phyloP scores from a whole-genome alignment of 2,329 filamentous ascomycete species.

The Sporothrix curviconia region DNA sequence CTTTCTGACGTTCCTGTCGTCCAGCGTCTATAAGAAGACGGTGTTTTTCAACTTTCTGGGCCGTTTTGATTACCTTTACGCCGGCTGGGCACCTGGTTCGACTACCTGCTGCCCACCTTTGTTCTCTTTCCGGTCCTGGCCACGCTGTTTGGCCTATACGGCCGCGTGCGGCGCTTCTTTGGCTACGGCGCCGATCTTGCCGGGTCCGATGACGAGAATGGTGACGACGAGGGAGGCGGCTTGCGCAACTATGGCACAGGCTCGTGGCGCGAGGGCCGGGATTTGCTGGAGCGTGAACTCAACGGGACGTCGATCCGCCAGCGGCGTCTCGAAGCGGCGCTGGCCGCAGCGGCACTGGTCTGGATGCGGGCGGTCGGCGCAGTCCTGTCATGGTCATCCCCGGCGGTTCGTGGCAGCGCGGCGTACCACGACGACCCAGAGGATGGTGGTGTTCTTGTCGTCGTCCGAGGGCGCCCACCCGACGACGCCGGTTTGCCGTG shows the following conservation, averaged over 20 bases:
- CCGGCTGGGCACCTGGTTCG: slow-evolving; percentile 76
- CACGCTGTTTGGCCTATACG: slow-evolving; percentile 84
- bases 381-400: slow-evolving; percentile 20
- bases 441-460: neutral
- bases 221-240: slow-evolving; percentile 58
- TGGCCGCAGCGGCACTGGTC: slow-evolving; percentile 20
- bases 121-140: slow-evolving; percentile 80
- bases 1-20: slow-evolving; percentile 83
- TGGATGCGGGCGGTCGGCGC: slow-evolving; percentile 23
- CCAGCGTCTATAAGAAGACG: slow-evolving; percentile 65
- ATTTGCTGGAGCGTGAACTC: slow-evolving; percentile 81
- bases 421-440: slow-evolving; percentile 11
- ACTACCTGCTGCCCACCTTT: slow-evolving; percentile 81
- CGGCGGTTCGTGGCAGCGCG: slow-evolving; percentile 37
- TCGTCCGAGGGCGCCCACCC: slow-evolving; percentile 25
- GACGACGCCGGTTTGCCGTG: slow-evolving; percentile 39
- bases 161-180: slow-evolving; percentile 62
- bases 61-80: slow-evolving; percentile 72
- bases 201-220: slow-evolving; percentile 63
- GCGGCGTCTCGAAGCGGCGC: slow-evolving; percentile 39
- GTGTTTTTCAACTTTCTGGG: slow-evolving; percentile 86
- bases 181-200: slow-evolving; percentile 76
- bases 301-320: slow-evolving; percentile 54
- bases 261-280: slow-evolving; percentile 84
- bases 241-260: slow-evolving; percentile 61